phyloP scores from a whole-genome alignment of 2,329 filamentous ascomycete genomes.

The Xylaria sp. region DNA sequence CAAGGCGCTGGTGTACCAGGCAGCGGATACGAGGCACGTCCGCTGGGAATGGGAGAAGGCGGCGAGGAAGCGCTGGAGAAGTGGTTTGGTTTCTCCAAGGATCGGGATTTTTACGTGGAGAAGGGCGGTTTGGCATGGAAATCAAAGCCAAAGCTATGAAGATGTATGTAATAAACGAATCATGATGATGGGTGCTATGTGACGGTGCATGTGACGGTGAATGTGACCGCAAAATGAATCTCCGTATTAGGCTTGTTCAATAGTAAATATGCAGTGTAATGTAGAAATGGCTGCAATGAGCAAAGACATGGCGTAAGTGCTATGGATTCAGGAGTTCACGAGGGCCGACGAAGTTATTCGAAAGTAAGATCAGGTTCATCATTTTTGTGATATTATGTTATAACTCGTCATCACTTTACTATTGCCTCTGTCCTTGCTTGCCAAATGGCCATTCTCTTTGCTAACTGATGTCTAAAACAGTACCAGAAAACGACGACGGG shows the following conservation, averaged over 20 bases:
- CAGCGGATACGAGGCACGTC: constrained; percentile 70
- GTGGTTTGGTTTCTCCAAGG: constrained; percentile 83
- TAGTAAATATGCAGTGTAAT: background rate
- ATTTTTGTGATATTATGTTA: constrained; percentile 29
- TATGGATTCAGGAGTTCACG: background rate
- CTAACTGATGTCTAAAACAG: constrained; percentile 21
- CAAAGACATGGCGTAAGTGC: background rate
- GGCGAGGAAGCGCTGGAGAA: constrained; percentile 73
- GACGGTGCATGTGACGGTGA: background rate
- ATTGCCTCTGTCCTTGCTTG: constrained; percentile 22
- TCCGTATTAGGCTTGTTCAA: no score
- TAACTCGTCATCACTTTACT: constrained; percentile 13
- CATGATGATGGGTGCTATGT: background rate
- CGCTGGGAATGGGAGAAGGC: constrained; percentile 73
- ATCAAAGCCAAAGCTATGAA: constrained; percentile 56
- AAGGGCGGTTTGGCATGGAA: constrained; percentile 69
- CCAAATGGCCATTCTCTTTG: constrained; percentile 21
- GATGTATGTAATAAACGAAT: background rate
- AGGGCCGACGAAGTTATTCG: background rate
- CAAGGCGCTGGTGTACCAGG: constrained; percentile 74
- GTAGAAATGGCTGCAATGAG: background rate
- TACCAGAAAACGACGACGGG: constrained; percentile 3
- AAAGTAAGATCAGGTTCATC: background rate
- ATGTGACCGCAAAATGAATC: background rate
- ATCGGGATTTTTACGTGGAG: constrained; percentile 74